Conservation (phyloP, 805 yeast genomes). For the Cyberlindnera meyerae region DNA sequence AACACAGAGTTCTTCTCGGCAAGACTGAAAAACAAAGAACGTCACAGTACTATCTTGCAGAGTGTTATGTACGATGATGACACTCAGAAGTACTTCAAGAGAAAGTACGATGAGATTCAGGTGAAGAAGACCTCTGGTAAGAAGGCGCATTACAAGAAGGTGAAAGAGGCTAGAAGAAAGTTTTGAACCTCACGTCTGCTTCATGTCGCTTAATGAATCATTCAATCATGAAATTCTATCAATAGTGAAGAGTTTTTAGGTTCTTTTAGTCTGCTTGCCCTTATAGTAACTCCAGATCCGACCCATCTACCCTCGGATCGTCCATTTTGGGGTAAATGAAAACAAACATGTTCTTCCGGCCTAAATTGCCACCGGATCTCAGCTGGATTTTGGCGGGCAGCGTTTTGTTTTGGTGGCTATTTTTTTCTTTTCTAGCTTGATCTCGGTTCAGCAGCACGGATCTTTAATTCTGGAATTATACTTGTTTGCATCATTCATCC, state of each 20-base stretch:
- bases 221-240: neutral
- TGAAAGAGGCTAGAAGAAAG: constrained; percentile 55
- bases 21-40: constrained; percentile 61
- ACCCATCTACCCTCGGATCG: constrained; percentile 10
- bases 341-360: too few relatives aligned
- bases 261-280: too few relatives aligned
- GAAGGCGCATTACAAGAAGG: constrained; percentile 58
- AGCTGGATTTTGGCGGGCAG: too few relatives aligned
- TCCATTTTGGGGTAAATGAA: constrained; percentile 5
- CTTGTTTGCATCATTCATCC: too few relatives aligned
- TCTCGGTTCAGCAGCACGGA: too few relatives aligned
- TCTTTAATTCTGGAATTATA: too few relatives aligned
- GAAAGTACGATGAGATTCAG: constrained; percentile 80
- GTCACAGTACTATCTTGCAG: constrained; percentile 75
- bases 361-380: constrained; percentile 6
- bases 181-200: constrained; percentile 26
- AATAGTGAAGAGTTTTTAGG: neutral
- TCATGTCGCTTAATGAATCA: too few relatives aligned
- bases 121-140: constrained; percentile 56
- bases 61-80: constrained; percentile 74
- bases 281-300: neutral
- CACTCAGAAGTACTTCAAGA: constrained; percentile 72
- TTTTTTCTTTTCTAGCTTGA: too few relatives aligned
- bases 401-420: constrained; percentile 12
- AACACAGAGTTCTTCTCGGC: constrained; percentile 70